Evolutionary conservation across 2,329 filamentous ascomycete species (phyloP), one percentile per base, ranked within the genome.

Genomic region (Madurella fahalii): DNA sequence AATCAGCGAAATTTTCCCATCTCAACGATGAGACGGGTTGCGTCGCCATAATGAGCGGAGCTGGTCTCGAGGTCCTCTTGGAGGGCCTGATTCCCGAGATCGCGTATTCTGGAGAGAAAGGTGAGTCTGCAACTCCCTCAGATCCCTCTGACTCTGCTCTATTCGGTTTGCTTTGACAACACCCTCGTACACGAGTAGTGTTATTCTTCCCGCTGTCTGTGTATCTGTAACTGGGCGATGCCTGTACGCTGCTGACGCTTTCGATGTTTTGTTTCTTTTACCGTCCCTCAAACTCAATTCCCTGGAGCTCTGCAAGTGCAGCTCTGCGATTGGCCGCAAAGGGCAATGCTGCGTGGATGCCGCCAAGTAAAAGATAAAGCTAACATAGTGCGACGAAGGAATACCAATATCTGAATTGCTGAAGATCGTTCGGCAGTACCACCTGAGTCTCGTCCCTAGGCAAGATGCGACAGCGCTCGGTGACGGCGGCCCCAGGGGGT

Each of bases 81-180:
- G 74, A 77, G 61, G 71, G 68, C 56, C 71, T 76, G 56, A 66
- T 77, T 53, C 69, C 66, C 1, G 72, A 76, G 65, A 73, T 74
- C 41, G 73, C 73, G 16, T 75, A 74, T 62, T 71, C 70, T 37
- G 74, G 74, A 34, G 67, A 71, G 51, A 67, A 67, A 59, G 74
- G 74, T 76, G 56, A 64, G 74, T 68, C 46, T 30, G 32, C 48
- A 42, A 20, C 30, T 5, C 17, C 44, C 50, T 41, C 39, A 13
- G n/a, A 32, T 50, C 31, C 13, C 40, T 17, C 47, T 41, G 9
- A 47, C 47, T 47, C 37, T 54, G 37, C 49, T 39, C 31, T 45
- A 39, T 42, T 40, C 9, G 34, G 4, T 37, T 37, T 37, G 11
- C 34, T 37, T 37, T 11, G 9, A 4, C 4, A 15, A 37, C 4